phyloP scores from a whole-genome alignment of 306 rosid species.

The Gynostemma pentaphyllum region DNA sequence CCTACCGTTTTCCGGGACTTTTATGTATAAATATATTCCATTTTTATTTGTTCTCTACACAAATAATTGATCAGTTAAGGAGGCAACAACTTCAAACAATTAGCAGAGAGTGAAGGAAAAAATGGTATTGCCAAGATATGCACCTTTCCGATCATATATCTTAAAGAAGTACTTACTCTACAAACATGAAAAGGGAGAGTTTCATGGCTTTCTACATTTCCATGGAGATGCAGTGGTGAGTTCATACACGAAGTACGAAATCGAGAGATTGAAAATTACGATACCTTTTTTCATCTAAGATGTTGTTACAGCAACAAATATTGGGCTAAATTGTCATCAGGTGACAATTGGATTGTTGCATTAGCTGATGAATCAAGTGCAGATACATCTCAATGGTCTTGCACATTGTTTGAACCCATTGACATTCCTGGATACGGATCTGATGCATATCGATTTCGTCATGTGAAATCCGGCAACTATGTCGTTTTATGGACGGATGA shows the following conservation, averaged over 20 bases:
- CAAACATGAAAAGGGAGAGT: neutral
- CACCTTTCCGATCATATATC: neutral
- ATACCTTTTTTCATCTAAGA: neutral
- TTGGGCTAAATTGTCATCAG: neutral
- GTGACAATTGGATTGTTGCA: neutral
- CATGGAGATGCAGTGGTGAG: neutral
- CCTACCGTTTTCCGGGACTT: too few species aligned
- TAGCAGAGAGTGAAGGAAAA: neutral
- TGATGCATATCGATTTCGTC: neutral
- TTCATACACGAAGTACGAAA: conserved; percentile 2
- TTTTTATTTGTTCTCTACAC: too few species aligned
- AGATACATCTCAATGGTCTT: neutral
- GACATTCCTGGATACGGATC: neutral
- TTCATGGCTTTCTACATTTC: neutral
- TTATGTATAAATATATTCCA: too few species aligned
- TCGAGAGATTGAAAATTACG: neutral
- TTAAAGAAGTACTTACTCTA: conserved; percentile 2
- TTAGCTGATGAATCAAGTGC: neutral
- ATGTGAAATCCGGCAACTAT: neutral
- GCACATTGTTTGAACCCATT: conserved; percentile 1
- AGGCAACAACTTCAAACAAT: too few species aligned
- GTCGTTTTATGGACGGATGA: neutral
- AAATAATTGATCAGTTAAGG: too few species aligned
- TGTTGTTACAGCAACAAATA: neutral
- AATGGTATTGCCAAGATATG: neutral